phyloP scores from a whole-genome alignment of 345 rosid species.

The Linum usitatissimum region DNA sequence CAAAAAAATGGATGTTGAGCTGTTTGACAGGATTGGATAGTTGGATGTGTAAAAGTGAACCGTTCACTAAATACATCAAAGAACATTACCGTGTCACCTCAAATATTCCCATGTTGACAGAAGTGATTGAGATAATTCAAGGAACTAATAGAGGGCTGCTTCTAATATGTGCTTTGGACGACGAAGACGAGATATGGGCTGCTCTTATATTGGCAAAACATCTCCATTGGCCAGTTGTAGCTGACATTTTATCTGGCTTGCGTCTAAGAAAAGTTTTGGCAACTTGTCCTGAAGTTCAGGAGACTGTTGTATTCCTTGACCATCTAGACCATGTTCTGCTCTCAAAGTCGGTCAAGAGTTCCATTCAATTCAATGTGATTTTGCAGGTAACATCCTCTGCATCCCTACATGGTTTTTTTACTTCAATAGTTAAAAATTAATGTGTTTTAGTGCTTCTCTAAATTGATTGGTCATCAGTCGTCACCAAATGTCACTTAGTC shows the following conservation, averaged over 20 bases:
- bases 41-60: conserved; percentile 63
- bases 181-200: conserved; percentile 92
- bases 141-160: conserved; percentile 54
- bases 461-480: not conserved
- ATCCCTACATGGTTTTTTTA: not conserved
- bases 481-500: too few relatives aligned
- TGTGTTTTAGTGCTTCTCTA: not conserved
- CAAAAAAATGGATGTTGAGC: conserved; percentile 42
- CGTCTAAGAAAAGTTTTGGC: conserved; percentile 61
- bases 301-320: conserved; percentile 48
- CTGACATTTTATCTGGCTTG: conserved; percentile 81
- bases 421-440: too few relatives aligned
- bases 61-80: conserved; percentile 69
- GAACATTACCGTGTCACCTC: conserved; percentile 25
- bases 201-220: conserved; percentile 71
- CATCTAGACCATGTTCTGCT: conserved; percentile 81
- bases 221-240: conserved; percentile 82
- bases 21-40: conserved; percentile 71
- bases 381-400: conserved; percentile 46
- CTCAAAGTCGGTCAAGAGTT: conserved; percentile 49
- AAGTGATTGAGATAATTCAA: conserved; percentile 45
- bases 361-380: conserved; percentile 54
- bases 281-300: conserved; percentile 35
- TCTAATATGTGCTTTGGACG: conserved; percentile 52
- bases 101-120: conserved; percentile 28